Evolutionary conservation across 1,284 basidiomycete species (phyloP), one percentile per base, ranked within the genome.

Genomic region (Cryptococcus maquisensis): DNA sequence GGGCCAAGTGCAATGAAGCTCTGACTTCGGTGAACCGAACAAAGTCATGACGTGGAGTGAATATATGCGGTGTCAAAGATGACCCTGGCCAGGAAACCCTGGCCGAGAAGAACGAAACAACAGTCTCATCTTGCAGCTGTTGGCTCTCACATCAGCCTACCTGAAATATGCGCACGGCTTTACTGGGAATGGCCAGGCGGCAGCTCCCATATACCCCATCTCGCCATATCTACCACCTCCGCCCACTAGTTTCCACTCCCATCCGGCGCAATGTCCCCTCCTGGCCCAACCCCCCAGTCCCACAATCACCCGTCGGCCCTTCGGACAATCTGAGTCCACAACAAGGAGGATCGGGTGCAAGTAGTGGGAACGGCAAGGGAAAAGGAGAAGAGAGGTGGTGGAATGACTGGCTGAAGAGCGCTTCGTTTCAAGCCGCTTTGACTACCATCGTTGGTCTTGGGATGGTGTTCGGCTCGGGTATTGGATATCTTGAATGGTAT

Each of bases 401-500:
- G 63, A 48, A 60, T 15, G 54, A 67, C 47, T 69, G 74, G 69
- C 54, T 59, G 2, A 61, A 57, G 24, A 69, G 64, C 28, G 60
- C 75, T 0, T 67, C 68, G 8, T 72, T 77, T 47, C 73, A 74
- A 38, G 74, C 74, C 5, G 73, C 72, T 13, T 58, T 76, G 32
- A 74, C 74, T 2, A 77, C 73, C 1, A 63, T 74, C 16, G 68
- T 77, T 4, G 73, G 76, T 4, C 56, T 75, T 12, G 66, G 67
- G 2, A 71, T 74, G 59, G 71, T 76, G 1, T 71, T 70, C 42
- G 69, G 51, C 0, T 65, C 56, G 23, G 88, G 89, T 50, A 77
- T 87, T 15, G 81, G 80, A 12, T 89, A 90, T 72, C 74, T 88
- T 49, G 77, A 79, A 32, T 89, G 84, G 85, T 90, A 90, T 77